Base-by-base conservation (phyloP, 331 rosid genomes). In the Quercus tomentella region DNA sequence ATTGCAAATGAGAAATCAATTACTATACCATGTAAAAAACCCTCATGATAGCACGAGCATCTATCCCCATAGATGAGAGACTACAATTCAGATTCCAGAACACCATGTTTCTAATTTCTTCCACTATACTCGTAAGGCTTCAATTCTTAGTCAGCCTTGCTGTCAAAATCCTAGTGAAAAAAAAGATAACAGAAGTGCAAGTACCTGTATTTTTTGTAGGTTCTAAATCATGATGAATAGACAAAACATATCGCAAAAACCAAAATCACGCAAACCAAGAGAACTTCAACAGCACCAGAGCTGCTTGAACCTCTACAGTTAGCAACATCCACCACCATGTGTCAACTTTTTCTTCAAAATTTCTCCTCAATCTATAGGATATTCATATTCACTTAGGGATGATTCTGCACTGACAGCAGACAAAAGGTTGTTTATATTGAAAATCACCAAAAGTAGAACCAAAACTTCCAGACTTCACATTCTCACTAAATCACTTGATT, bases 61-160 rank as follows among this genome's bases (percentile, higher is more conserved):
- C 3, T 70, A 33, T 73, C 58, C 66, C 25, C 22, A 73, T 7
- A 63, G 61, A 78, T n/a, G 79, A 55, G 78, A 75, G 80, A 83
- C 76, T 82, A 72, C 69, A 88, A 76, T 77, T 52, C 73, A 83
- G 76, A 82, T 67, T 77, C 56, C 84, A 80, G 57, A 41, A 68
- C 23, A 63, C 80, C 78, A 71, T 70, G 61, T 56, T 78, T 75
- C 70, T 35, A 52, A 45, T 66, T 74, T 82, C 70, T 72, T 72
- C 75, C 83, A 43, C 82, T 80, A 55, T 81, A 83, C 62, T 79
- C 73, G 81, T 79, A 75, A 83, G 77, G 87, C 76, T 76, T 87
- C 61, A 70, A 58, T 77, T 81, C 81, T 20, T 72, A 52, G 74
- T 77, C 63, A 76, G 72, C 84, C 75, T 82, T 84, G 82, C 56